These are phyloP conservation scores for Posidonia australis DNA, from an alignment of 106 monocot genomes.

Conservation along the genomic window DNA sequence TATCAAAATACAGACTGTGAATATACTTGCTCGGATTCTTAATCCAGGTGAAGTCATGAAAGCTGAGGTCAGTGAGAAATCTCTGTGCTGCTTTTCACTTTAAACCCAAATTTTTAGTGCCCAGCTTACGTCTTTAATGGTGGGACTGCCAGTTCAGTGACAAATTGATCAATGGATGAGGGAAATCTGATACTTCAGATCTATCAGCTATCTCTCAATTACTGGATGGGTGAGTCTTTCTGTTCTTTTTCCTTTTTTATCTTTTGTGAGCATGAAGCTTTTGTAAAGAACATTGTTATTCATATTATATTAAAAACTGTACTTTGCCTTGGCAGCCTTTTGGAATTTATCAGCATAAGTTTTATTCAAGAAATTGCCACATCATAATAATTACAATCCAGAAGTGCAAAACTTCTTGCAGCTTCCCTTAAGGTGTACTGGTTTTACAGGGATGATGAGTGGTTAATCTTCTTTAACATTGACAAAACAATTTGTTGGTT, in stretches of 20 bases:
- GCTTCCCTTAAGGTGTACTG: no score
- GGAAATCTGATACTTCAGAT: background rate
- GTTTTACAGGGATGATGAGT: no score
- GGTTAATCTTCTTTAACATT: no score
- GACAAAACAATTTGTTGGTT: no score
- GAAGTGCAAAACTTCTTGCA: no score
- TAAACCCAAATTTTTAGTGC: background rate
- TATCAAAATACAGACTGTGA: constrained; percentile 35
- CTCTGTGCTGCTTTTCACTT: background rate
- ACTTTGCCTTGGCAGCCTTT: no score
- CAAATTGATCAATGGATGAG: constrained; percentile 25
- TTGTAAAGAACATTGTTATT: no score
- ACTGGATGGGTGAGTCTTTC: background rate
- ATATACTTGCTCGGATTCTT: constrained; percentile 47
- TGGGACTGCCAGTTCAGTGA: constrained; percentile 21
- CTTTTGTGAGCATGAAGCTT: no score
- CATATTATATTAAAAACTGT: no score
- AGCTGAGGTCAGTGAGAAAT: constrained; percentile 31
- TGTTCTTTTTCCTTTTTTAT: background rate
- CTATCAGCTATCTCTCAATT: constrained; percentile 10
- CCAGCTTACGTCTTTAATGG: constrained; percentile 7
- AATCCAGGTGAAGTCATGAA: constrained; percentile 30
- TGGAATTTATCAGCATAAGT: no score
- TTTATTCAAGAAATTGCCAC: no score
- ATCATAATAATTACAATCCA: no score